A percentile compares a stretch with the other conserved stretches of the same genome.
Conservation (phyloP, 2,329 filamentous ascomycete species). For the Acrocalymma vagum region DNA sequence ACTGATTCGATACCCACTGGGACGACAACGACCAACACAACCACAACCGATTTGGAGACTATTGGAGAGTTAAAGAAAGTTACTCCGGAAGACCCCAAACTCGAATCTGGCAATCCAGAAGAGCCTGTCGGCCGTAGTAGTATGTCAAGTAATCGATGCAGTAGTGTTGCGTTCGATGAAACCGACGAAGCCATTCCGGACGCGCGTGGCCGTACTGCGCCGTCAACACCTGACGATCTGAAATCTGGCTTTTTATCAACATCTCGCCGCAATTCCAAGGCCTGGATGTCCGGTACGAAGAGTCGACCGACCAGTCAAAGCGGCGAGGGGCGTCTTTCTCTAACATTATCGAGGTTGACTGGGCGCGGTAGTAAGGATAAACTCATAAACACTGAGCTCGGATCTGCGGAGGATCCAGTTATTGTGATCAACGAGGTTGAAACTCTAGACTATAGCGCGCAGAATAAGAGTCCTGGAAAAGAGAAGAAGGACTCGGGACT, state of each 20-base stretch:
- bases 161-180: constrained; percentile 52
- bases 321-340: constrained; percentile 50
- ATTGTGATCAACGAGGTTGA: constrained; percentile 34
- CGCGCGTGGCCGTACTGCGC: constrained; percentile 39
- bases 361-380: constrained; percentile 54
- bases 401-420: constrained; percentile 31
- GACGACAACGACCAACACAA: constrained; percentile 8
- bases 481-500: constrained; percentile 33
- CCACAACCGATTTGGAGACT: constrained; percentile 26
- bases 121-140: constrained; percentile 41
- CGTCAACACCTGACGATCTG: constrained; percentile 56
- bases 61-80: constrained; percentile 35
- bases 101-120: constrained; percentile 24
- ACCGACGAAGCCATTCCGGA: constrained; percentile 38
- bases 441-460: constrained; percentile 8
- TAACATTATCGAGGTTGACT: constrained; percentile 50
- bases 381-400: constrained; percentile 34
- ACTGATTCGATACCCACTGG: no score
- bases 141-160: constrained; percentile 48
- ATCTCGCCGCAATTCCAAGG: constrained; percentile 43
- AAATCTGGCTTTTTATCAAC: constrained; percentile 39
- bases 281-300: constrained; percentile 43
- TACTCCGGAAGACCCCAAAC: constrained; percentile 16
- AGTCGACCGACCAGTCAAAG: constrained; percentile 53
- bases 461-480: constrained; percentile 21